Evolutionary conservation across 805 yeast genomes (phyloP).

Genomic region (Lachancea cidri): DNA sequence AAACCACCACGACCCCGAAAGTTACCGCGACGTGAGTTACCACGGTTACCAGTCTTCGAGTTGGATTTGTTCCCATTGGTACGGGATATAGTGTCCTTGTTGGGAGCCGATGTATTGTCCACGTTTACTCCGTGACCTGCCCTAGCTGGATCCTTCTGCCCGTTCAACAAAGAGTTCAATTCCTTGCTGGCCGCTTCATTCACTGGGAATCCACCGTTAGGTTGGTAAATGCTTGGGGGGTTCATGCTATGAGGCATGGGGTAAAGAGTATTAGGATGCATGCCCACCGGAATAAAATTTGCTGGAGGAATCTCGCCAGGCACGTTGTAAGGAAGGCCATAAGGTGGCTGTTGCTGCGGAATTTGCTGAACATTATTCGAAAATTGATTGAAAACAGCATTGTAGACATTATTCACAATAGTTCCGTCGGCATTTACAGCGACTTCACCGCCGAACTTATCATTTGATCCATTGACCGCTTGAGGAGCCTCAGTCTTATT

Average conservation of each 20-base stretch:
- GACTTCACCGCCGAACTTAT: background rate
- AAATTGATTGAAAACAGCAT: constrained; percentile 32
- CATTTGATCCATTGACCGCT: constrained; percentile 1
- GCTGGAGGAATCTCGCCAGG: constrained; percentile 1
- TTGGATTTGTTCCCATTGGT: background rate
- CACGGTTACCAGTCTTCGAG: background rate
- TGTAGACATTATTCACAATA: constrained; percentile 30
- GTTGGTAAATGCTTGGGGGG: constrained; percentile 1
- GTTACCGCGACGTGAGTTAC: background rate
- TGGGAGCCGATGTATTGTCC: no score
- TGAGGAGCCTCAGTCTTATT: background rate
- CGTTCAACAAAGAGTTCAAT: background rate
- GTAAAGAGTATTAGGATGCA: constrained; percentile 8
- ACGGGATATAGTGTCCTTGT: background rate
- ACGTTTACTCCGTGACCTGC: no score
- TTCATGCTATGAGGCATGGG: constrained; percentile 4
- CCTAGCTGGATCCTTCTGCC: no score
- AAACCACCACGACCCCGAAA: constrained; percentile 12
- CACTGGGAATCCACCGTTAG: background rate
- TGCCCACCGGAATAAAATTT: constrained; percentile 9
- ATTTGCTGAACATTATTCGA: constrained; percentile 14
- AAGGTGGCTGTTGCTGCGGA: constrained; percentile 7
- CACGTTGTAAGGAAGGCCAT: constrained; percentile 8
- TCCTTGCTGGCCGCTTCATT: constrained; percentile 6
- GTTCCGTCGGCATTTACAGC: constrained; percentile 10